Percentiles rank a stretch among this genome's conserved stretches.
Conservation (phyloP, 2,329 filamentous ascomycete species). For the Pseudonectria buxi region DNA sequence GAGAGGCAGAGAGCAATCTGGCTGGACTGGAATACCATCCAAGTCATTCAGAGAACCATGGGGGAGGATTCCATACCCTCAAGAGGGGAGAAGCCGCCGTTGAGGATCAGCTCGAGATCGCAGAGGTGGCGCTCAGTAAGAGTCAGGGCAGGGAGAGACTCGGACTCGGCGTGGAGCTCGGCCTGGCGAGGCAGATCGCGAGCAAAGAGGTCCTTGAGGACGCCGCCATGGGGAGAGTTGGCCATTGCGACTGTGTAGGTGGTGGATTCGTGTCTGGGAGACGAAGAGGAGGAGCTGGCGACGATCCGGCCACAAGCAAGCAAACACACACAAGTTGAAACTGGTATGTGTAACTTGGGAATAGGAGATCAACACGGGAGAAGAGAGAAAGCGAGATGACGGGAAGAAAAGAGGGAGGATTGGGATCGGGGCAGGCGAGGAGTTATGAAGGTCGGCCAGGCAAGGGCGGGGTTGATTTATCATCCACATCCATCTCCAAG, state of each 20-base stretch:
- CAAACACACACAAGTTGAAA: constrained; percentile 1
- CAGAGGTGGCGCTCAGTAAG: constrained; percentile 93
- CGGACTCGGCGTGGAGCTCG: constrained; percentile 76
- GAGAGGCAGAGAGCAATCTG: background rate
- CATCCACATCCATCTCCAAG: constrained; percentile 16
- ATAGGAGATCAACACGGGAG: constrained; percentile 4
- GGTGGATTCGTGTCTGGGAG: constrained; percentile 4
- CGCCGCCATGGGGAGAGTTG: constrained; percentile 75
- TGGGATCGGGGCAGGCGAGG: too few species aligned
- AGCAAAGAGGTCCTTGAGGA: constrained; percentile 96
- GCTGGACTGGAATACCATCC: too few species aligned
- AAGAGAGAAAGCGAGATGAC: constrained; percentile 1
- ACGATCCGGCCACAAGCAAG: background rate
- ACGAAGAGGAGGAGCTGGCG: constrained; percentile 1
- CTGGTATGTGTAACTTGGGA: background rate
- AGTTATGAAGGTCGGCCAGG: too few species aligned
- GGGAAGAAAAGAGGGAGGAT: constrained; percentile 3
- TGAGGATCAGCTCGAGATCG: constrained; percentile 95
- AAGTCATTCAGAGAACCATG: background rate
- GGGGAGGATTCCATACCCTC: constrained; percentile 61
- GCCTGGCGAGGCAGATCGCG: constrained; percentile 79
- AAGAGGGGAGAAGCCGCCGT: constrained; percentile 93
- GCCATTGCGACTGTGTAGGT: constrained; percentile 43
- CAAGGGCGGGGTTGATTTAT: constrained; percentile 12
- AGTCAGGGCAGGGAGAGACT: constrained; percentile 74